Evolutionary conservation across 208 protist species (phyloP).

Genomic region (Balamuthia mandrillaris): DNA sequence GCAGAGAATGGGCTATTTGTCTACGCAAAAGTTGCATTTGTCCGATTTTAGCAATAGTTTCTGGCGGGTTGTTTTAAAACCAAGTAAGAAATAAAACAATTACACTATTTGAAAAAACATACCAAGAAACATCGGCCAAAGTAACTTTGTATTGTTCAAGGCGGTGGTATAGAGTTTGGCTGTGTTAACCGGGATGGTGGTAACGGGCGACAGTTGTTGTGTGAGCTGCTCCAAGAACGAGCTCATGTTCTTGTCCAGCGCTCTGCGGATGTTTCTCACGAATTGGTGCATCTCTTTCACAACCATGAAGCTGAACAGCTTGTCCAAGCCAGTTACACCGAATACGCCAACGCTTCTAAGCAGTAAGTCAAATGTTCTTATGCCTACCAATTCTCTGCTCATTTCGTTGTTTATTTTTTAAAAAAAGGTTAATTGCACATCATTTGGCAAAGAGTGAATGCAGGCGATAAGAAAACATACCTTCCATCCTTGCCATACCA

Average conservation of each 20-base stretch:
- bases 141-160: slow-evolving; percentile 48
- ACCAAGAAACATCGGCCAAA: slow-evolving; percentile 54
- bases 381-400: slow-evolving; percentile 76
- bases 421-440: slow-evolving; percentile 17
- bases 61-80: not conserved
- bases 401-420: not conserved
- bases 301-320: slow-evolving; percentile 85
- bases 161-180: slow-evolving; percentile 59
- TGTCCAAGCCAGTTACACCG: slow-evolving; percentile 72
- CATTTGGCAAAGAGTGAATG: not conserved
- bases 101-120: not conserved
- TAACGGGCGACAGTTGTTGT: slow-evolving; percentile 31
- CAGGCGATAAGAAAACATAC: not conserved
- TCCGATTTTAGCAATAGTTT: slow-evolving; percentile 45
- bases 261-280: not conserved
- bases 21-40: slow-evolving; percentile 81
- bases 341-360: slow-evolving; percentile 76
- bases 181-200: slow-evolving; percentile 38
- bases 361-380: slow-evolving; percentile 80
- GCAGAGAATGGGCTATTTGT: slow-evolving; percentile 85
- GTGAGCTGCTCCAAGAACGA: slow-evolving; percentile 27
- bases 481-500: slow-evolving; percentile 76
- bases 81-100: not conserved
- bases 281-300: slow-evolving; percentile 76
- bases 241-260: slow-evolving; percentile 23